Evolutionary conservation across 2,329 filamentous ascomycete genomes (phyloP), one percentile per base, ranked within the genome.

Genomic region (Chalaropsis ovoidea): DNA sequence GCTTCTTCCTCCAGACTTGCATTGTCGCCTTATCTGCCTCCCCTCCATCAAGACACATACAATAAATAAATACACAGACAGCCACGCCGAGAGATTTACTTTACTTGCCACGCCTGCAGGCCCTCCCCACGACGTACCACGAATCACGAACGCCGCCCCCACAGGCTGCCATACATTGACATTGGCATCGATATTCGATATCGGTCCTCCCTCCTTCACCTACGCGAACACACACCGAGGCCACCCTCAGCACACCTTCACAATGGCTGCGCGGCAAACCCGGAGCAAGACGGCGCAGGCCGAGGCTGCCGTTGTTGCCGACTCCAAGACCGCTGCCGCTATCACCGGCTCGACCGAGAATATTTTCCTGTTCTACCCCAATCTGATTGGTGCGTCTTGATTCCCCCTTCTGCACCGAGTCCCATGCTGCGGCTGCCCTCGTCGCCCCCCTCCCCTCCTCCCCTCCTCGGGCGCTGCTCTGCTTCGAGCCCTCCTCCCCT

Each of bases 301-400:
- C 61, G 68, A 68, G 27, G 67, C 67, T 31, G 69, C 65, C 13
- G 61, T 17, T 35, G 66, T 27, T 19, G 22, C 49, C 42, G 17
- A 60, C 62, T 69, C 71, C 27, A 65, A 74, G 68, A 72, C 73
- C 68, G 77, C 72, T 49, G 71, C 75, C 61, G 70, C 75, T 61
- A 73, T 76, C 19, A 22, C 62, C 19, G 43, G 45, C n/a, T 49
- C 61, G 10, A 73, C 76, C 52, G 88, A 92, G 76, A 93, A 93
- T 74, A 87, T 93, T 69, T 93, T 92, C 70, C 75, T 92, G 41
- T 92, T 93, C 76, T 86, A 83, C 76, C 89, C 89, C 39, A 93
- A 93, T 72, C 79, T 93, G 47, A 92, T 93, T 71, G 89, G 88
- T 90, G 78, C 69, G 81, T 72, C 56, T 31, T 61, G 22, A 24